A percentile compares a stretch with the other conserved stretches of the same genome.
These are phyloP conservation scores for Botrytis sinoallii DNA, from an alignment of 2,329 filamentous ascomycete genomes.

Conservation along the genomic window DNA sequence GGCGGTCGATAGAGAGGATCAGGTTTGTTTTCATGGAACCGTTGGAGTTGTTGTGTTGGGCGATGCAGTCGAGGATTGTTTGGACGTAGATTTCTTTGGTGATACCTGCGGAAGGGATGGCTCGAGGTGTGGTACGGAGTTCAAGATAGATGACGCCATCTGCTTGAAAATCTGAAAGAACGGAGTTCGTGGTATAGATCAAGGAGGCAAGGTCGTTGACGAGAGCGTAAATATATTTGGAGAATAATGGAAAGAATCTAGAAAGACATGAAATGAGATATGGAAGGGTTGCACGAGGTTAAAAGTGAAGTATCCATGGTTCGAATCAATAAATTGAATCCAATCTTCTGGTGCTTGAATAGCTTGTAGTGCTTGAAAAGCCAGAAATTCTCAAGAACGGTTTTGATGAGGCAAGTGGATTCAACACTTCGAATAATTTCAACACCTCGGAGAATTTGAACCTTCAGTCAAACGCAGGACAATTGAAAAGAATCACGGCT, in stretches of 20 bases:
- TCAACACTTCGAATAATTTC: background rate
- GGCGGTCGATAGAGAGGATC: constrained; percentile 72
- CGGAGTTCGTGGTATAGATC: constrained; percentile 59
- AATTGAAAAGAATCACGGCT: background rate
- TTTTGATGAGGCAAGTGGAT: background rate
- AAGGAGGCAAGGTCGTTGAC: constrained; percentile 61
- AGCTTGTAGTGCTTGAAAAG: background rate
- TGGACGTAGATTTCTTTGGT: constrained; percentile 60
- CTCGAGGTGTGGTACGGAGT: constrained; percentile 74
- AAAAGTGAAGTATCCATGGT: background rate
- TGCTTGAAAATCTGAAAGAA: constrained; percentile 61
- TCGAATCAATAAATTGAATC: background rate
- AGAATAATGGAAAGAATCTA: constrained; percentile 77
- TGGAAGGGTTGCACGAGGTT: background rate
- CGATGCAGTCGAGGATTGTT: constrained; percentile 64
- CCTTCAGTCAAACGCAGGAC: background rate
- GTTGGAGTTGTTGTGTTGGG: constrained; percentile 41
- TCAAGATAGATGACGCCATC: constrained; percentile 79
- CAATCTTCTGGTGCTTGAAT: background rate
- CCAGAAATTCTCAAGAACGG: background rate
- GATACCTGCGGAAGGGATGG: constrained; percentile 50
- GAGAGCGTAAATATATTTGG: constrained; percentile 74
- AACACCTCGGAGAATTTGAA: background rate
- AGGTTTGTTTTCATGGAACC: constrained; percentile 56
- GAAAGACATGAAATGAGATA: constrained; percentile 21